Evolutionary conservation across 2,329 filamentous ascomycete species (phyloP).

Genomic region (Ophiocordyceps camponoti-saundersi): DNA sequence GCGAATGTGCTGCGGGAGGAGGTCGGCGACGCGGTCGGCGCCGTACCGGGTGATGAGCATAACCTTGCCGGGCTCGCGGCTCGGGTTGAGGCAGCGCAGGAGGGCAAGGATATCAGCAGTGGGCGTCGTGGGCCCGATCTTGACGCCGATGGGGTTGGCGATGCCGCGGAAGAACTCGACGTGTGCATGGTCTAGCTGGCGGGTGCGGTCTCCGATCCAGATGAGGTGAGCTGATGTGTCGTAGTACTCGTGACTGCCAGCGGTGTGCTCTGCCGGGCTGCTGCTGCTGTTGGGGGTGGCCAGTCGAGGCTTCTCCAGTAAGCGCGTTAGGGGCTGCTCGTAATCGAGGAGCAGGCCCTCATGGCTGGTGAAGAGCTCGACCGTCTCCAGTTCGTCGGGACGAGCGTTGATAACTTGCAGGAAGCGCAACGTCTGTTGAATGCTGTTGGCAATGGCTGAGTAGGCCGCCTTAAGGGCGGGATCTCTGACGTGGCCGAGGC

Average conservation of each 20-base stretch:
- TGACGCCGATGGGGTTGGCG: slow-evolving; percentile 90
- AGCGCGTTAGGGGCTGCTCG: slow-evolving; percentile 71
- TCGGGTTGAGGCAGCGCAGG: slow-evolving; percentile 73
- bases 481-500: slow-evolving; percentile 77
- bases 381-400: slow-evolving; percentile 68
- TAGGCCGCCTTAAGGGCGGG: slow-evolving; percentile 75
- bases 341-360: slow-evolving; percentile 91
- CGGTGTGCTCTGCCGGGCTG: slow-evolving; percentile 1
- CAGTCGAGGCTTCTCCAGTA: slow-evolving; percentile 36
- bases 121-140: slow-evolving; percentile 79
- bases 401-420: slow-evolving; percentile 86
- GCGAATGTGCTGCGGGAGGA: slow-evolving; percentile 74
- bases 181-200: slow-evolving; percentile 83
- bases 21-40: slow-evolving; percentile 52
- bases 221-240: slow-evolving; percentile 93
- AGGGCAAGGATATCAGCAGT: slow-evolving; percentile 59
- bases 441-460: slow-evolving; percentile 63
- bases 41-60: slow-evolving; percentile 95
- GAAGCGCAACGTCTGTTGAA: slow-evolving; percentile 84
- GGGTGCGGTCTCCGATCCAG: slow-evolving; percentile 94
- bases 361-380: slow-evolving; percentile 90
- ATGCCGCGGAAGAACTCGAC: slow-evolving; percentile 96
- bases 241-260: slow-evolving; percentile 53
- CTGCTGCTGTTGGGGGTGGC: neutral
- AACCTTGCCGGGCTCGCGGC: slow-evolving; percentile 72